phyloP scores from a whole-genome alignment of 805 yeast species.

The Lachancea fermentati region DNA sequence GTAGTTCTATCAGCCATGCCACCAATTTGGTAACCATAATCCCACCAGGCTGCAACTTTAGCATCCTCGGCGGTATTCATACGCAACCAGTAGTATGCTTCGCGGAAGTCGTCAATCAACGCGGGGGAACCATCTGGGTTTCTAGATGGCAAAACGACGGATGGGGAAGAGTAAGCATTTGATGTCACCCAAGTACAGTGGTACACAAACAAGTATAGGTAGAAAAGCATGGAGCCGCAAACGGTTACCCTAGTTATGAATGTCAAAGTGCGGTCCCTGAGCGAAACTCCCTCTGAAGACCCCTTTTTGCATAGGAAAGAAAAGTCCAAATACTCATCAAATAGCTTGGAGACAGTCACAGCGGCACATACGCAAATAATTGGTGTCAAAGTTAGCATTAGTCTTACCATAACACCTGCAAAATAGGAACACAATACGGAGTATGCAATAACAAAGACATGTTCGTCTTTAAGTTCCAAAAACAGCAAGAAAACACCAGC shows the following conservation, averaged over 20 bases:
- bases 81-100: conserved; percentile 97
- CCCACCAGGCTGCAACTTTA: conserved; percentile 99
- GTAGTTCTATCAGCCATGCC: conserved; percentile 99
- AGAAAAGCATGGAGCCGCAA: conserved; percentile 59
- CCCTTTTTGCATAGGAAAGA: conserved; percentile 22
- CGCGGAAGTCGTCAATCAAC: conserved; percentile 94
- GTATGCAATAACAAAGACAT: conserved; percentile 86
- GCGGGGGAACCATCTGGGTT: conserved; percentile 79
- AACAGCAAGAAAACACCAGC: conserved; percentile 90
- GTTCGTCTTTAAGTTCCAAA: conserved; percentile 86
- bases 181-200: conserved; percentile 98
- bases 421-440: conserved; percentile 92
- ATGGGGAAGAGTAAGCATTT: conserved; percentile 93
- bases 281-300: background rate
- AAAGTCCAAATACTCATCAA: conserved; percentile 75
- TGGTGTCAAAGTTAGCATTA: conserved; percentile 95
- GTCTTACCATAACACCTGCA: conserved; percentile 98
- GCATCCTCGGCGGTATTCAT: conserved; percentile 97
- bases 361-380: conserved; percentile 92
- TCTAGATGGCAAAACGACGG: conserved; percentile 81
- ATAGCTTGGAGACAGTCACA: conserved; percentile 75
- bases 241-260: conserved; percentile 58
- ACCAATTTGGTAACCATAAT: conserved; percentile 98
- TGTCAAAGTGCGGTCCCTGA: conserved; percentile 24
- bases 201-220: conserved; percentile 73